Percentiles rank a stretch among this genome's conserved stretches.
Evolutionary conservation across 129 eudicot species (phyloP).

Genomic region (Arctium lappa): DNA sequence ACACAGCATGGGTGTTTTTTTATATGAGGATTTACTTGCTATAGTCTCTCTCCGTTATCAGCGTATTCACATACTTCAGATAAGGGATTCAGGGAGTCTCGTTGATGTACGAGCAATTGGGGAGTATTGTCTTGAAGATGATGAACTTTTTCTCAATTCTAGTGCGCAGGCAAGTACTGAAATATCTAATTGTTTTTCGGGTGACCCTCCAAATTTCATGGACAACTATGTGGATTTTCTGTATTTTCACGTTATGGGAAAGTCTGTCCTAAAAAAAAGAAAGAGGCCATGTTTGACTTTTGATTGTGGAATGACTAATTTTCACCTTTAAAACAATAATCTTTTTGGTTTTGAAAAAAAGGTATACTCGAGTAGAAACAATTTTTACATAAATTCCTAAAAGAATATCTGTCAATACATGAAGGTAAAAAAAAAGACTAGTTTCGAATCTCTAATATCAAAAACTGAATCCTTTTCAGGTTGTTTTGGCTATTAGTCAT

Average conservation of each 20-base stretch:
- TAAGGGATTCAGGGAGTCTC: slow-evolving; percentile 94
- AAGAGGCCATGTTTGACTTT: background rate
- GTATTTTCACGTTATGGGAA: too few relatives aligned
- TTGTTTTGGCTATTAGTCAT: too few relatives aligned
- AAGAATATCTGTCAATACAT: too few relatives aligned
- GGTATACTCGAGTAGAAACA: too few relatives aligned
- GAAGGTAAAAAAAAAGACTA: too few relatives aligned
- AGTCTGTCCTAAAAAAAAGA: too few relatives aligned
- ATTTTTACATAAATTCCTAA: too few relatives aligned
- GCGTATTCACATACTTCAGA: slow-evolving; percentile 89
- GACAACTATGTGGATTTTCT: background rate
- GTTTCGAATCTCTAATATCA: too few relatives aligned
- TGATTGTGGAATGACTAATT: background rate
- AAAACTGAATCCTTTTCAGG: too few relatives aligned
- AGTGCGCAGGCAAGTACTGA: slow-evolving; percentile 76
- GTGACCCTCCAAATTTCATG: slow-evolving; percentile 1
- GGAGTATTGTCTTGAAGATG: slow-evolving; percentile 96
- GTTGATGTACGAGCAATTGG: slow-evolving; percentile 92
- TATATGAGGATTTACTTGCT: slow-evolving; percentile 89
- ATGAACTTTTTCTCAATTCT: slow-evolving; percentile 82
- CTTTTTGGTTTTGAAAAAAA: too few relatives aligned
- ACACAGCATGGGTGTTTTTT: slow-evolving; percentile 81
- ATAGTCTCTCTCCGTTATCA: slow-evolving; percentile 94
- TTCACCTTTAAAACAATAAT: too few relatives aligned
- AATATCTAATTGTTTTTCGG: background rate